A percentile compares a stretch with the other conserved stretches of the same genome.
phyloP scores from a whole-genome alignment of 2,329 filamentous ascomycete species.

The Fusarium dimerum region DNA sequence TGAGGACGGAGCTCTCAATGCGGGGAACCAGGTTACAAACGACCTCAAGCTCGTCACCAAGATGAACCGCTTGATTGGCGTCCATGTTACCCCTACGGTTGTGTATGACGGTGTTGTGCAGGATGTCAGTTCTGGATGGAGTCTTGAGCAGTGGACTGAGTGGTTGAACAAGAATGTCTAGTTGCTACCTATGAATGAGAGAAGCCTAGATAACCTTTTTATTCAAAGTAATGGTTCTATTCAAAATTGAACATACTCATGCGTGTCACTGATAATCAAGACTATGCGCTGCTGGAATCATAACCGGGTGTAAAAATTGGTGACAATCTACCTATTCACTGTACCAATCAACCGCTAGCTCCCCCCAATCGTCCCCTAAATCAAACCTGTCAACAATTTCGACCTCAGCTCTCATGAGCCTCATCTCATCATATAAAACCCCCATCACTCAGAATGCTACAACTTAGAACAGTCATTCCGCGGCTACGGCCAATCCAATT shows the following conservation, averaged over 20 bases:
- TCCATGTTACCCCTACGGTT: constrained; percentile 91
- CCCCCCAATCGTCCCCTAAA: not conserved
- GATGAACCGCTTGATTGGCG: constrained; percentile 73
- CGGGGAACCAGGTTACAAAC: constrained; percentile 78
- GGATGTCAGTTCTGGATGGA: constrained; percentile 79
- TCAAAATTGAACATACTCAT: constrained; percentile 1
- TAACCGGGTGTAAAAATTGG: not conserved
- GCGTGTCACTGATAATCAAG: not conserved
- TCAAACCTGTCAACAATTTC: constrained; percentile 12
- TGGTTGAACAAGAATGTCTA: constrained; percentile 67
- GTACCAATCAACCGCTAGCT: constrained; percentile 8
- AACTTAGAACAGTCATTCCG: constrained; percentile 20
- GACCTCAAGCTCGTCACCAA: constrained; percentile 85
- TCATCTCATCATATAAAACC: constrained; percentile 2
- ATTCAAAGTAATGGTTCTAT: not conserved
- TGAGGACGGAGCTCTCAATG: constrained; percentile 70
- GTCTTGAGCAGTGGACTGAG: constrained; percentile 78
- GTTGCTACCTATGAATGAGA: not conserved
- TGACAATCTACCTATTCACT: constrained; percentile 2
- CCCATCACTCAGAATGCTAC: constrained; percentile 20
- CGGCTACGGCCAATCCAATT: constrained; percentile 21
- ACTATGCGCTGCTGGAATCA: not conserved
- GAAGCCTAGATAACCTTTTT: not conserved
- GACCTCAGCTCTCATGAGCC: constrained; percentile 8
- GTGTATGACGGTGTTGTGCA: constrained; percentile 85